Base-by-base conservation (phyloP, 2,329 filamentous ascomycete species). In the Davidsoniella australis region DNA sequence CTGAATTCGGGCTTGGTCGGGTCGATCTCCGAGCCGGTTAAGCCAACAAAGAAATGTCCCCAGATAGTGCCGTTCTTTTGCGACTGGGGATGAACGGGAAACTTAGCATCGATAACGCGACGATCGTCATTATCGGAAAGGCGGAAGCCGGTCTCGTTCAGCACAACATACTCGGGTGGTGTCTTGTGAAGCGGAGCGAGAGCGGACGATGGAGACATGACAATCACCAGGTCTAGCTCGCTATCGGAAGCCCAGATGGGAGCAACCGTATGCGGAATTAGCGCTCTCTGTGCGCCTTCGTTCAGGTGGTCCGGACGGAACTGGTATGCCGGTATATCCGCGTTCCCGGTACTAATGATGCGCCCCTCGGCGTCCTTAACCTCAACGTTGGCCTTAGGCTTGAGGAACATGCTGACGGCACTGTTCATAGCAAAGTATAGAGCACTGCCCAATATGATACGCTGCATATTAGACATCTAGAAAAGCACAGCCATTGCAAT, bases 21-120 rank as follows among this genome's bases (percentile, higher is more conserved):
- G 59, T 96, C 89, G 29, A 94, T 68, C 50, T 75, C 71, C 52
- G 76, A 75, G 48, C 88, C 89, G 8, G 78, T 68, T 55, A 94
- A 75, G 9, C 78, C 85, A 53, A 96, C 69, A 58, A 87, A 94
- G 64, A 96, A 93, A 63, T 98, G 91, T 2, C 85, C 89, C 79
- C 85, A 95, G 8, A 98, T 73, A 1, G 89, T 95, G 33, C 85
- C 87, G 62, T 96, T 96, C 56, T 87, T 74, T 69, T 95, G 88
- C 0, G 94, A 87, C 40, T 76, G 71, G 54, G 71, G 70, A 2
- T 91, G 89, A 3, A 96, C 78, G 2, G 71, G 66, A 60, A 98
- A 86, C 37, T 71, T 80, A 5, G 83, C 84, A 56, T 89, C 80
- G 51, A 88, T 73, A 49, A 81, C 72, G 51, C 91, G 77, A 59